A percentile compares a stretch with the other conserved stretches of the same genome.
phyloP scores from a whole-genome alignment of 257 asterid genomes.

The Henckelia pumila region DNA sequence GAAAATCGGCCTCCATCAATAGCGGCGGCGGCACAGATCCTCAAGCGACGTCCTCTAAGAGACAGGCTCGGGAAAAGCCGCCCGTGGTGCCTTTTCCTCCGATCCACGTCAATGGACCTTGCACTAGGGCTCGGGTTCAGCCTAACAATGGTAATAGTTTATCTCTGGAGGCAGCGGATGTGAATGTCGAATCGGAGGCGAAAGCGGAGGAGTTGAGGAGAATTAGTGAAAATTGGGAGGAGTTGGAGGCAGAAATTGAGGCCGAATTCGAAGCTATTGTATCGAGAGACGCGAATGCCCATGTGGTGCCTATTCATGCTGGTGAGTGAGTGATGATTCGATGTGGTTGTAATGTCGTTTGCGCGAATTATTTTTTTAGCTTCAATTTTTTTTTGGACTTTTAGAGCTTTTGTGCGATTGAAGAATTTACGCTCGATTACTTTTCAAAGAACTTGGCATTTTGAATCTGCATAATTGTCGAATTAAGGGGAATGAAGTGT shows the following conservation, averaged over 20 bases:
- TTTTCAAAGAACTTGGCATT: not conserved
- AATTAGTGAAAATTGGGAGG: conserved; percentile 59
- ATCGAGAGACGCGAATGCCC: conserved; percentile 62
- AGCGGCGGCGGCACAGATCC: conserved; percentile 54
- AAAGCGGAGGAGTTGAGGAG: conserved; percentile 47
- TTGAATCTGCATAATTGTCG: conserved; percentile 1
- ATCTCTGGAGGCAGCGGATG: conserved; percentile 34
- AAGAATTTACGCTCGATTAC: not conserved
- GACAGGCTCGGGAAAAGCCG: conserved; percentile 89
- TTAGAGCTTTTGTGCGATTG: not conserved
- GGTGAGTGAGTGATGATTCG: conserved; percentile 47
- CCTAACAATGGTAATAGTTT: conserved; percentile 55
- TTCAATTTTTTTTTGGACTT: conserved; percentile 4
- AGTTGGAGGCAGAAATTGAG: conserved; percentile 78
- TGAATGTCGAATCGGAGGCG: conserved; percentile 46
- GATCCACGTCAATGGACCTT: conserved; percentile 94
- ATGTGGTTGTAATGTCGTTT: not conserved
- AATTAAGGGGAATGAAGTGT: conserved; percentile 18
- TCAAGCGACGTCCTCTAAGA: conserved; percentile 56
- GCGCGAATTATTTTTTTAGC: not conserved
- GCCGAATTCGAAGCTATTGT: conserved; percentile 57
- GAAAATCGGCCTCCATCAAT: conserved; percentile 65
- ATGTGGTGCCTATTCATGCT: conserved; percentile 90
- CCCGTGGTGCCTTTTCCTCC: conserved; percentile 56
- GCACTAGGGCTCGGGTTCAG: conserved; percentile 86